These are phyloP conservation scores for Solanum habrochaites DNA, from an alignment of 257 asterid species.

Conservation along the genomic window DNA sequence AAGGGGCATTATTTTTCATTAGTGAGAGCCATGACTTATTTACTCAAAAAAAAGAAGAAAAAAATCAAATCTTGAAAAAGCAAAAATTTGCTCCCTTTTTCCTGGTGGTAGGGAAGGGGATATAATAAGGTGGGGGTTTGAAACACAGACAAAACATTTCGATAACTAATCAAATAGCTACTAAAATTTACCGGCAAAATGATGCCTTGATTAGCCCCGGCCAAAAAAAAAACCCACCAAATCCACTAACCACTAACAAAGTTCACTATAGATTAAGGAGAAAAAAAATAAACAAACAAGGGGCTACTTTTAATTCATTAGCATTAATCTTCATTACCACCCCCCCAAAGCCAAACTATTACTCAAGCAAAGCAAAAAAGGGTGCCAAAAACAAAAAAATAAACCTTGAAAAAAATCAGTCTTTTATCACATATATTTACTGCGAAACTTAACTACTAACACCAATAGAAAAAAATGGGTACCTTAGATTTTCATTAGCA, in stretches of 20 bases:
- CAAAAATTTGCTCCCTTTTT: not conserved
- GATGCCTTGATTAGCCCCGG: not conserved
- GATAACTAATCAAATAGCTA: not conserved
- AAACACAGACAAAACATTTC: not conserved
- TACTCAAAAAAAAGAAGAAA: not conserved
- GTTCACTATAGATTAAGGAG: not conserved
- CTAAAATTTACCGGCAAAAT: not conserved
- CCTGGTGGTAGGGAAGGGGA: not conserved
- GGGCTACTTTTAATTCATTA: constrained; percentile 37
- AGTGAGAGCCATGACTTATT: constrained; percentile 29
- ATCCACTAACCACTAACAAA: not conserved
- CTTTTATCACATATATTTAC: constrained; percentile 13
- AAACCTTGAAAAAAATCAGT: constrained; percentile 14
- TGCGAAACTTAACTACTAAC: not conserved
- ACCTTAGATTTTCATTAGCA: constrained; percentile 48
- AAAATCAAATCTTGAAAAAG: constrained; percentile 8
- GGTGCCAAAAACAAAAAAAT: not conserved
- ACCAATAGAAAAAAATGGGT: not conserved
- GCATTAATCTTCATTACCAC: constrained; percentile 33
- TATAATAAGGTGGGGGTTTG: not conserved
- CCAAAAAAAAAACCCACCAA: not conserved
- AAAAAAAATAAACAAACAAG: not conserved
- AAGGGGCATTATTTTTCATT: constrained; percentile 22
- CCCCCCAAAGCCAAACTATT: constrained; percentile 27
- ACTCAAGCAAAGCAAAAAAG: not conserved